Evolutionary conservation across 2,329 filamentous ascomycete species (phyloP), one percentile per base, ranked within the genome.

Genomic region (Cordyceps farinosa): DNA sequence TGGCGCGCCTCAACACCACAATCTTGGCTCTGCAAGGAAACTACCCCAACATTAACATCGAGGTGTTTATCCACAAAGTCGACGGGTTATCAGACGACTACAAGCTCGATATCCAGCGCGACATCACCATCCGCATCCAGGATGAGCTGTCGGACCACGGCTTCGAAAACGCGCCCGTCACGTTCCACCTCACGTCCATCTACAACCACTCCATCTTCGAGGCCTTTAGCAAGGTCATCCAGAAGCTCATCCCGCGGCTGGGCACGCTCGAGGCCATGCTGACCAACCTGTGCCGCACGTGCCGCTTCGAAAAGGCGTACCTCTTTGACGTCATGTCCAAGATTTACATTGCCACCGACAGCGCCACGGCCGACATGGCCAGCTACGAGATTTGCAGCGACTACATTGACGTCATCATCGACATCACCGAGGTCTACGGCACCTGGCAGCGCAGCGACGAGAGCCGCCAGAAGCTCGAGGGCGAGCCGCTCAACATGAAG

Each of bases 131-230:
- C 74, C 89, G 92, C 45, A 97, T 98, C 66, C 92, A 96, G 71
- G 95, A 99, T 74, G 95, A 99, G 75, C 86, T 99, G 38, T 94
- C 90, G 11, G 95, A 99, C 74, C 87, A 92, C 65, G 94, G 93
- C 13, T 91, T 96, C 73, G 94, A 97, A 73, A 96, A 97, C 72
- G 91, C 92, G 1, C 91, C 92, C 1, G 91, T 99, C 67, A 93
- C 90, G 64, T 99, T 97, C 78, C 94, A 99, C 75, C 87, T 97
- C 63, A 99, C 95, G 15, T 96, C 90, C 73, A 99, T 99, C 74
- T 99, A 98, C 81, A 95, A 99, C 75, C 94, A 97, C 78, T 96
- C 90, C 70, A 97, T 97, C 72, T 99, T 98, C 74, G 95, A 99
- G 77, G 95, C 95, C 56, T 97, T 99, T 75, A 94, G 90, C 79